Percentiles rank a stretch among this genome's conserved stretches.
These are phyloP conservation scores for Arthrobotrys musiformis DNA, from an alignment of 2,329 filamentous ascomycete genomes.

Conservation along the genomic window DNA sequence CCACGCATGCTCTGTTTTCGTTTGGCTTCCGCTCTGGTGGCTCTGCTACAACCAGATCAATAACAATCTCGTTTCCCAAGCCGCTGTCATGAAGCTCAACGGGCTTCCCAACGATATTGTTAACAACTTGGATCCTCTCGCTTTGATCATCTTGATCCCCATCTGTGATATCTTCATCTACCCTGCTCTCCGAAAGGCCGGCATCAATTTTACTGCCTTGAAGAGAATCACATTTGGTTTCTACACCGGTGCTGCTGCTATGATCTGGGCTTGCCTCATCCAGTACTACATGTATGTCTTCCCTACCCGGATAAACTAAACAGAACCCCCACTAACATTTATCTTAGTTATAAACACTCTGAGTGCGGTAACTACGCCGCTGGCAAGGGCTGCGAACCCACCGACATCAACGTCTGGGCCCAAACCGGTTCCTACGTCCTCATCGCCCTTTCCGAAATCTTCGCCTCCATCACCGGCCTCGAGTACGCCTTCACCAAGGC, in stretches of 20 bases:
- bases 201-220: conserved; percentile 48
- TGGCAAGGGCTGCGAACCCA: conserved; percentile 62
- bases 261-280: conserved; percentile 68
- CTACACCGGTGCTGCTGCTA: conserved; percentile 59
- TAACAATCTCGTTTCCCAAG: conserved; percentile 72
- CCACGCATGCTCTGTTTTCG: conserved; percentile 68
- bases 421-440: conserved; percentile 66
- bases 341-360: conserved; percentile 48
- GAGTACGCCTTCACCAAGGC: conserved; percentile 82
- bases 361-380: conserved; percentile 54
- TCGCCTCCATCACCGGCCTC: conserved; percentile 71
- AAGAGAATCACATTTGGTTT: conserved; percentile 62
- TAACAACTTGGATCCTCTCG: conserved; percentile 60
- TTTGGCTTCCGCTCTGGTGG: conserved; percentile 75
- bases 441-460: conserved; percentile 69
- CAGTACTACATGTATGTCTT: conserved; percentile 51
- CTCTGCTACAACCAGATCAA: conserved; percentile 70
- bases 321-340: not conserved
- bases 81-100: conserved; percentile 69
- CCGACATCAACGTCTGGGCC: conserved; percentile 74
- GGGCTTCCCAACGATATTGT: conserved; percentile 62
- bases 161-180: conserved; percentile 58
- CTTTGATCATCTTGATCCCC: conserved; percentile 60
- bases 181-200: conserved; percentile 40
- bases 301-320: not conserved